Evolutionary conservation across 139 green algal species (phyloP).

Genomic region (Micractinium conductrix): DNA sequence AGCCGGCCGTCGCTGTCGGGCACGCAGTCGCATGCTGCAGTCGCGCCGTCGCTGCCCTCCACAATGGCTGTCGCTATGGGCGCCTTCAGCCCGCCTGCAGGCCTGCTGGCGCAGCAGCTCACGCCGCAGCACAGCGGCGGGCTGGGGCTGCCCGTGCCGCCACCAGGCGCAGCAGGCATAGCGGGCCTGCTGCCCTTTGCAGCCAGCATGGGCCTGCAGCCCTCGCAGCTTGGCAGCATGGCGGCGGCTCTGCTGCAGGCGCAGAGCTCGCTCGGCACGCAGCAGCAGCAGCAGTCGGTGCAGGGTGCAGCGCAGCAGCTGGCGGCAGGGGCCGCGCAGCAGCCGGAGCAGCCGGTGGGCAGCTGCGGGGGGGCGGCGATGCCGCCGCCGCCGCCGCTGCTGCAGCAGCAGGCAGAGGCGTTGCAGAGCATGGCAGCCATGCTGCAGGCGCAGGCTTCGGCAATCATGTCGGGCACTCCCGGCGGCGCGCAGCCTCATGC

Average conservation of each 20-base stretch:
- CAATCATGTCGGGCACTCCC: not conserved
- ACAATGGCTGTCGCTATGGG: conserved; percentile 20
- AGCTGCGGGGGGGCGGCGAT: not conserved
- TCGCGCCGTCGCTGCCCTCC: not conserved
- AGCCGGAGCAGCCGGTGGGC: not conserved
- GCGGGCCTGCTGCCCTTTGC: conserved; percentile 17
- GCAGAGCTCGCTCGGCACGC: conserved; percentile 15
- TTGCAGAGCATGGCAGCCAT: conserved; percentile 15
- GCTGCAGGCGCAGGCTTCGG: conserved; percentile 33
- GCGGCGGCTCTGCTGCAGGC: conserved; percentile 25
- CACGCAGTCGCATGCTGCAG: not conserved
- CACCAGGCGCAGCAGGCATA: not conserved
- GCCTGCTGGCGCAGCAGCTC: not conserved
- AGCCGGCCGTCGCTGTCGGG: conserved; percentile 29
- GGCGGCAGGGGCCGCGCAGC: no score
- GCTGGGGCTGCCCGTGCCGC: not conserved
- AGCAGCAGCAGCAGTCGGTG: conserved; percentile 10
- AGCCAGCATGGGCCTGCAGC: conserved; percentile 21
- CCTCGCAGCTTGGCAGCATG: conserved; percentile 23
- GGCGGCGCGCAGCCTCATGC: not conserved
- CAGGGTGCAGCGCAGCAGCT: not conserved
- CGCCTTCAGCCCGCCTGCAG: not conserved
- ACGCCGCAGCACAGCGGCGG: not conserved
- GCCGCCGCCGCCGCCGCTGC: not conserved
- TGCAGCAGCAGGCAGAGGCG: conserved; percentile 20